These are phyloP conservation scores for Citrullus colocynthis DNA, from an alignment of 306 rosid species.

Conservation along the genomic window DNA sequence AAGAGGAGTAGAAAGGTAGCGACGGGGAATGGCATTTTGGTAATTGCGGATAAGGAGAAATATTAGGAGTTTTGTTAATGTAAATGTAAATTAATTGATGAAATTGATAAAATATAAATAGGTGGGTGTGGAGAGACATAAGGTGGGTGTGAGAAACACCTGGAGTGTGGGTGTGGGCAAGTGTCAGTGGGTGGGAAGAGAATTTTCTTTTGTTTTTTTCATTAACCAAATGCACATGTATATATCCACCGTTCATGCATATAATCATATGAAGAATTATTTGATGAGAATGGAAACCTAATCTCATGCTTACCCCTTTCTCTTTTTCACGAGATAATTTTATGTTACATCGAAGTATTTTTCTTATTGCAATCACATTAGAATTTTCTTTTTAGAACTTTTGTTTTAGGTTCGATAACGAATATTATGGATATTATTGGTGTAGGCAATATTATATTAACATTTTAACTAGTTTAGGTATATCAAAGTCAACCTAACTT, in stretches of 20 bases:
- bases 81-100: background rate
- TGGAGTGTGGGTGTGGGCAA: slow-evolving; percentile 19
- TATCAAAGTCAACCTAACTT: too few relatives aligned
- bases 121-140: slow-evolving; percentile 21
- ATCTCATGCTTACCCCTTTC: too few relatives aligned
- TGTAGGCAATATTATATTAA: too few relatives aligned
- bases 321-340: too few relatives aligned
- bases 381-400: too few relatives aligned
- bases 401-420: too few relatives aligned
- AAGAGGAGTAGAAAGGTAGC: background rate
- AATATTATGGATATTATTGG: too few relatives aligned
- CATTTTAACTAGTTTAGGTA: too few relatives aligned
- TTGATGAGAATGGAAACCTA: too few relatives aligned
- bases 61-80: background rate
- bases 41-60: background rate
- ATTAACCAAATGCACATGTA: background rate
- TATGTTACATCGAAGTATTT: too few relatives aligned
- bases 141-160: slow-evolving; percentile 13
- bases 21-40: background rate
- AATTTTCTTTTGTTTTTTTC: background rate
- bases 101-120: slow-evolving; percentile 12
- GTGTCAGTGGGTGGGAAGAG: slow-evolving; percentile 18
- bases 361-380: too few relatives aligned
- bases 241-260: background rate
- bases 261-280: background rate